Evolutionary conservation across 139 green algal genomes (phyloP).

Genomic region (Chlorella sp.): DNA sequence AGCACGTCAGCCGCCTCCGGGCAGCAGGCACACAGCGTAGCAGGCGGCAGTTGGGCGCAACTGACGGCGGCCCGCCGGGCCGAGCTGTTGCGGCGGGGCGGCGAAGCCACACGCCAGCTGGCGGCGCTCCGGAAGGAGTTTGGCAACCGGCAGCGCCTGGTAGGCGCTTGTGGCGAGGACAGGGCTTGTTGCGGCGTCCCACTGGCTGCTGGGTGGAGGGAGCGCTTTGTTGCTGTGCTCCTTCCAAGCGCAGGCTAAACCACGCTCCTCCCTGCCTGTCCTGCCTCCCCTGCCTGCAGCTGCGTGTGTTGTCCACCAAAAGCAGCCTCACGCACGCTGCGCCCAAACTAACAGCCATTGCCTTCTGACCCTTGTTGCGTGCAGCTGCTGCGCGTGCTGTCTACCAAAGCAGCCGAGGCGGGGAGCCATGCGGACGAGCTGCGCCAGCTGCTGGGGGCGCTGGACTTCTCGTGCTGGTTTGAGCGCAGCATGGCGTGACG

Average conservation of each 20-base stretch:
- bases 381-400: conserved; percentile 26
- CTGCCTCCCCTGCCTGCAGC: background rate
- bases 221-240: no score
- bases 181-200: no score
- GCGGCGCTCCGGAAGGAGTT: no score
- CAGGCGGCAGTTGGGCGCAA: background rate
- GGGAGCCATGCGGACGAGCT: conserved; percentile 25
- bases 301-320: conserved; percentile 25
- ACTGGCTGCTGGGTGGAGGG: no score
- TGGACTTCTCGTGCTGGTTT: conserved; percentile 10
- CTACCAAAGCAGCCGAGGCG: conserved; percentile 23
- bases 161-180: no score
- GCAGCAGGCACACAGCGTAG: background rate
- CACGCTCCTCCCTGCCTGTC: no score
- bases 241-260: no score
- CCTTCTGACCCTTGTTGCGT: no score
- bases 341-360: conserved; percentile 10
- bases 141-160: no score
- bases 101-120: background rate
- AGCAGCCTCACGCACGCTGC: conserved; percentile 10
- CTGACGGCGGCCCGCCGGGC: background rate
- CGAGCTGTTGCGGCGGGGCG: conserved; percentile 2
- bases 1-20: no score
- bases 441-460: conserved; percentile 24
- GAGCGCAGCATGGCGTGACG: conserved; percentile 1